Percentiles rank a stretch among this genome's conserved stretches.
These are phyloP conservation scores for Stephania cephalantha DNA, from an alignment of 164 flowering plant genomes.

Conservation along the genomic window DNA sequence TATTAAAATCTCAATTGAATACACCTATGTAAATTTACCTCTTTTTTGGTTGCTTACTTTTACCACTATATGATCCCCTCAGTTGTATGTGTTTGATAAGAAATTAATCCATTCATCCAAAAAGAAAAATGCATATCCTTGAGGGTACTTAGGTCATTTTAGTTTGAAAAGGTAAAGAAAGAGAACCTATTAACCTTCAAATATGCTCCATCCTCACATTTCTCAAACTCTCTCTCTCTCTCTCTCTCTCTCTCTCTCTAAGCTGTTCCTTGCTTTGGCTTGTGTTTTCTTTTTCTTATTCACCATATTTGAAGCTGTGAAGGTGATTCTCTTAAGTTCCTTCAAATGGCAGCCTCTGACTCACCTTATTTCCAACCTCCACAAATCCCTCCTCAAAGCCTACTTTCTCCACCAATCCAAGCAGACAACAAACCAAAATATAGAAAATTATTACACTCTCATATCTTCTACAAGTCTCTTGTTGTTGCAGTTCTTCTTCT, in stretches of 20 bases:
- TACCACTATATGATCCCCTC: no score
- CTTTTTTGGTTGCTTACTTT: no score
- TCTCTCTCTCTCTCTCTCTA: conserved; percentile 22
- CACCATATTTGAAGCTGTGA: conserved; percentile 20
- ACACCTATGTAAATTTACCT: no score
- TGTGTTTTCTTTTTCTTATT: neutral
- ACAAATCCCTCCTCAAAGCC: conserved; percentile 8
- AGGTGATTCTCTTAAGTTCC: conserved; percentile 8
- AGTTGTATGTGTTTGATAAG: no score
- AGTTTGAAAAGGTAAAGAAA: neutral
- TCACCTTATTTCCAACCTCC: conserved; percentile 19
- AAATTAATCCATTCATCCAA: no score
- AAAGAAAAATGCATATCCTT: no score
- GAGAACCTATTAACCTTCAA: neutral
- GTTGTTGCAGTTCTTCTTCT: conserved; percentile 32
- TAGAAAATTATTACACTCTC: conserved; percentile 38
- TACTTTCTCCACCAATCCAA: conserved; percentile 7
- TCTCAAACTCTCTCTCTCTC: conserved; percentile 14
- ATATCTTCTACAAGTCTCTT: conserved; percentile 41
- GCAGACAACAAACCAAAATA: conserved; percentile 16
- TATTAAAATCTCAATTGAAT: no score
- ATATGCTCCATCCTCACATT: conserved; percentile 19
- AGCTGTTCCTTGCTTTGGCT: conserved; percentile 24
- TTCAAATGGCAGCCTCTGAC: conserved; percentile 42
- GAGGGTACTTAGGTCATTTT: no score